A percentile compares a stretch with the other conserved stretches of the same genome.
Evolutionary conservation across 1,284 basidiomycete species (phyloP).

Genomic region (Trichosporon ovoides): DNA sequence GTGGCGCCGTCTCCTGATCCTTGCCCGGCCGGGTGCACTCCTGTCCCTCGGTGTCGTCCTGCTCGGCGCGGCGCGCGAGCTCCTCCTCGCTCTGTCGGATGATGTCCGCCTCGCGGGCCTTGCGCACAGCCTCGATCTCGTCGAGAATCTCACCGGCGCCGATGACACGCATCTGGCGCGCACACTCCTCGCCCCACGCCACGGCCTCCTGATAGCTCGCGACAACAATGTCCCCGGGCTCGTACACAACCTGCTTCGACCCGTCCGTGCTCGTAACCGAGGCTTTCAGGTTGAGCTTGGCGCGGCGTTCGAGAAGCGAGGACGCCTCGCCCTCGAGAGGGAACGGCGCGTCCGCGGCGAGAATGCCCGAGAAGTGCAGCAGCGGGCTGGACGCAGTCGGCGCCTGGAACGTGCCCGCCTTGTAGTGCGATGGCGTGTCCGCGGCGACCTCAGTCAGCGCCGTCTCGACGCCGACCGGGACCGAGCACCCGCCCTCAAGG

Average conservation of each 20-base stretch:
- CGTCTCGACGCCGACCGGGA: slow-evolving; percentile 85
- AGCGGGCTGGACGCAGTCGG: slow-evolving; percentile 31
- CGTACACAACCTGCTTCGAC: slow-evolving; percentile 62
- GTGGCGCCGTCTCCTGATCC: neutral
- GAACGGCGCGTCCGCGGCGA: slow-evolving; percentile 25
- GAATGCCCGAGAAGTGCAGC: slow-evolving; percentile 44
- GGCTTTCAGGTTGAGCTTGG: slow-evolving; percentile 61
- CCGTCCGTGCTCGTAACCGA: slow-evolving; percentile 78
- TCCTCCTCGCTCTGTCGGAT: slow-evolving; percentile 32
- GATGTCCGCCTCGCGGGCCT: slow-evolving; percentile 55
- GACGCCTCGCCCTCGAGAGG: slow-evolving; percentile 16
- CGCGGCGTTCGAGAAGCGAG: slow-evolving; percentile 28
- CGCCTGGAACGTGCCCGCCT: slow-evolving; percentile 18
- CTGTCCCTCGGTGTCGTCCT: neutral
- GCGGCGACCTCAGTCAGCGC: slow-evolving; percentile 34
- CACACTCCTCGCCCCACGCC: slow-evolving; percentile 62
- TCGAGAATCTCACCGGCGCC: slow-evolving; percentile 74
- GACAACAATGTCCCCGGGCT: slow-evolving; percentile 56
- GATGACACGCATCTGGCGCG: slow-evolving; percentile 57
- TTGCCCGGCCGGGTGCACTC: slow-evolving; percentile 2
- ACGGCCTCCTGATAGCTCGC: slow-evolving; percentile 60
- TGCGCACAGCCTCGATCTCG: slow-evolving; percentile 66
- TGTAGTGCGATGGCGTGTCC: slow-evolving; percentile 13
- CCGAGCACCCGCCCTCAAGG: slow-evolving; percentile 93
- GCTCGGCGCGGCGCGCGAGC: neutral